Evolutionary conservation across 1,139 yeast genomes (phyloP).

Genomic region (Ogataea hybrid): DNA sequence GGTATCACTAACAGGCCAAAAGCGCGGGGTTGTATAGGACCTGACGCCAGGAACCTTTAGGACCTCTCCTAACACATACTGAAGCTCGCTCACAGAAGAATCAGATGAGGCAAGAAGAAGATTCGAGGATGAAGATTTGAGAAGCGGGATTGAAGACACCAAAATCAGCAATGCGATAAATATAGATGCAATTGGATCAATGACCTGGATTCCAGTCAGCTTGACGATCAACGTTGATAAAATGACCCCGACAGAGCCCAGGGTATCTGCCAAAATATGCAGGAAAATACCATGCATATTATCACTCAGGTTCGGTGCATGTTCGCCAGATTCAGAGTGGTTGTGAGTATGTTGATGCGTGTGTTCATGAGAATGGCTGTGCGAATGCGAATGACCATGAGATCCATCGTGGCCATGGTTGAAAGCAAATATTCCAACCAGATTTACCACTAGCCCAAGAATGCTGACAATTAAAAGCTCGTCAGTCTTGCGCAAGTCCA

Average conservation of each 20-base stretch:
- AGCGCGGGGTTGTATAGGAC: constrained; percentile 83
- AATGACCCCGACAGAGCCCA: constrained; percentile 96
- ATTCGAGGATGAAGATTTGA: constrained; percentile 76
- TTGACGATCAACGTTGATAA: constrained; percentile 73
- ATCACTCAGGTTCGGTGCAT: constrained; percentile 47
- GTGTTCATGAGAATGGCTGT: constrained; percentile 33
- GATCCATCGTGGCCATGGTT: constrained; percentile 63
- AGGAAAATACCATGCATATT: constrained; percentile 94
- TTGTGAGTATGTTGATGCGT: constrained; percentile 34
- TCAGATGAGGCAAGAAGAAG: constrained; percentile 56
- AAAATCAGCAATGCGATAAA: constrained; percentile 81
- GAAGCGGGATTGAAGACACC: constrained; percentile 77
- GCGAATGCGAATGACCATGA: constrained; percentile 37
- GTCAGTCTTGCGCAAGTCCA: constrained; percentile 72
- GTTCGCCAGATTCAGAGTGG: constrained; percentile 12
- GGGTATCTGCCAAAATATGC: constrained; percentile 91
- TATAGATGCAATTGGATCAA: constrained; percentile 88
- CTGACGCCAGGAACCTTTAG: constrained; percentile 74
- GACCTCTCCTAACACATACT: constrained; percentile 65
- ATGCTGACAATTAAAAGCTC: constrained; percentile 83
- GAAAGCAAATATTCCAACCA: constrained; percentile 92
- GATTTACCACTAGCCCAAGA: constrained; percentile 80
- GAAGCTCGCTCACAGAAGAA: constrained; percentile 54
- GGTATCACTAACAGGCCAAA: constrained; percentile 68
- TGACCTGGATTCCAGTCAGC: constrained; percentile 44